phyloP scores from a whole-genome alignment of 345 rosid genomes.

The Euphorbia pulcherrima region DNA sequence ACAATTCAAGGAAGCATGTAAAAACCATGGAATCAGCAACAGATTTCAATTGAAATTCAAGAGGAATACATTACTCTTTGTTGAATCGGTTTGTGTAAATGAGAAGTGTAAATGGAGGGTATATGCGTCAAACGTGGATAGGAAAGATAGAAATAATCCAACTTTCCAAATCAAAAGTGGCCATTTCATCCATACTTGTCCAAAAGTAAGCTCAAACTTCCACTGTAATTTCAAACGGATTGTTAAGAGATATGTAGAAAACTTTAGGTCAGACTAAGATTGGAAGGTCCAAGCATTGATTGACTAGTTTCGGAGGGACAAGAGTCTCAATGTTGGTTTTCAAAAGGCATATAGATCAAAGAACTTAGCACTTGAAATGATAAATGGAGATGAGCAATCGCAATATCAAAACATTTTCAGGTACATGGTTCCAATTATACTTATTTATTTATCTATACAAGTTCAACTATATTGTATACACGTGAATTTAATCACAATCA shows the following conservation, averaged over 20 bases:
- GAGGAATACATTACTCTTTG: background rate
- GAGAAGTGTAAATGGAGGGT: background rate
- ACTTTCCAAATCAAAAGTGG: background rate
- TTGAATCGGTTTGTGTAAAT: background rate
- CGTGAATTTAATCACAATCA: too few relatives aligned
- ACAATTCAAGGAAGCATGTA: too few relatives aligned
- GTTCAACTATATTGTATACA: too few relatives aligned
- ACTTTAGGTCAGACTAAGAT: background rate
- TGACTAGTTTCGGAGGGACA: background rate
- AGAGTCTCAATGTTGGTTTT: background rate
- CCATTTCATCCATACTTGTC: background rate
- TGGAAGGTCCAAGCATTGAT: background rate
- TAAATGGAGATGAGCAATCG: background rate
- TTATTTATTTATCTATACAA: background rate
- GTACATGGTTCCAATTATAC: background rate
- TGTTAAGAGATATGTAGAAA: background rate
- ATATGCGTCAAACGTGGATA: background rate
- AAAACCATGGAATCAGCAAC: too few relatives aligned
- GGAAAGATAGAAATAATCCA: background rate
- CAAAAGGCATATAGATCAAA: background rate
- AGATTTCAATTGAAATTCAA: background rate
- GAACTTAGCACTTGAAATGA: background rate
- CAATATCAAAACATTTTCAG: background rate
- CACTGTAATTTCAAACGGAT: background rate
- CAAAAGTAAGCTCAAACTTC: background rate